These are phyloP conservation scores for Coprinopsis cinerea DNA, from an alignment of 768 basidiomycete genomes.

Conservation along the genomic window DNA sequence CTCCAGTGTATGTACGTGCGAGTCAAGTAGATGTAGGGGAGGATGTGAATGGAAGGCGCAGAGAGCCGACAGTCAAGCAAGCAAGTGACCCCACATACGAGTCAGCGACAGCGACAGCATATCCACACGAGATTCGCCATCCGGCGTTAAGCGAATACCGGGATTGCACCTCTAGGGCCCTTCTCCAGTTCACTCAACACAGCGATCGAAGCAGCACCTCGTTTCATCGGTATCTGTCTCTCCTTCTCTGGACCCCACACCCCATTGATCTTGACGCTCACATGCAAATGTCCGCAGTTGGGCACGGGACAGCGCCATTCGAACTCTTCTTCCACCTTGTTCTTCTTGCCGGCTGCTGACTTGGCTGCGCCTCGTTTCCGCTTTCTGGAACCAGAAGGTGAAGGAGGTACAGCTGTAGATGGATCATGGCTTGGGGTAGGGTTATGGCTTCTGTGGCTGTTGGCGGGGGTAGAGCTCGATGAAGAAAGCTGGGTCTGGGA, in stretches of 20 bases:
- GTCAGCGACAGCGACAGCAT: neutral
- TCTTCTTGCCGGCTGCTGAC: slow-evolving; percentile 24
- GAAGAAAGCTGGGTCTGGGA: slow-evolving; percentile 30
- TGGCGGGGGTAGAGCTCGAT: slow-evolving; percentile 2
- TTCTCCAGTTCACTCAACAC: slow-evolving; percentile 12
- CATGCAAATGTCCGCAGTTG: slow-evolving; percentile 48
- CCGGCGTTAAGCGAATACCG: slow-evolving; percentile 33
- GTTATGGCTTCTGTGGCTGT: neutral
- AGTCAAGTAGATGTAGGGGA: too few relatives aligned
- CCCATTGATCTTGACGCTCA: slow-evolving; percentile 52
- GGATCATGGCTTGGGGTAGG: too few relatives aligned
- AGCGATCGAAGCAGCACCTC: slow-evolving; percentile 7
- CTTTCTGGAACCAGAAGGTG: slow-evolving; percentile 15
- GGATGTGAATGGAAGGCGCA: neutral
- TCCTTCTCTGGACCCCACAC: slow-evolving; percentile 56
- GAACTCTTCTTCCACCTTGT: slow-evolving; percentile 40
- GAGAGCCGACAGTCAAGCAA: neutral
- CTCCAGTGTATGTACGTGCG: too few relatives aligned
- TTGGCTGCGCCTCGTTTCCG: slow-evolving; percentile 14
- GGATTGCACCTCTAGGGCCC: slow-evolving; percentile 33
- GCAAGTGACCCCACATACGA: neutral
- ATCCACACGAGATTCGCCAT: neutral
- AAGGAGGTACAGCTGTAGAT: too few relatives aligned
- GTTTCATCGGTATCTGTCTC: slow-evolving; percentile 7
- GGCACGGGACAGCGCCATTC: slow-evolving; percentile 64